phyloP scores from a whole-genome alignment of 2,329 filamentous ascomycete species.

The Arthroderma sp. region DNA sequence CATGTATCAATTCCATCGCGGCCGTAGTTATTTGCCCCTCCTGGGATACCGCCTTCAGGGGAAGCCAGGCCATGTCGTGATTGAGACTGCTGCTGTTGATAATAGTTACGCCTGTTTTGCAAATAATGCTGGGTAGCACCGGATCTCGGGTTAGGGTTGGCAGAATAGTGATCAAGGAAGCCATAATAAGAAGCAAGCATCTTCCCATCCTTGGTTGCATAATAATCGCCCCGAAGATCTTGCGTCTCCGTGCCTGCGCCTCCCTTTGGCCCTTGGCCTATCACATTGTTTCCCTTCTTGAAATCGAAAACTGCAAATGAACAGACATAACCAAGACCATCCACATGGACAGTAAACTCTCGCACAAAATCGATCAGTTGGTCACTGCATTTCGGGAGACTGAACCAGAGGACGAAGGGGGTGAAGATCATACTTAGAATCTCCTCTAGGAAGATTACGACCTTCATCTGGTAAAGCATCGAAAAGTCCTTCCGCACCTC shows the following conservation, averaged over 20 bases:
- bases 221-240: conserved; percentile 84
- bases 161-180: conserved; percentile 83
- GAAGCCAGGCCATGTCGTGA: conserved; percentile 60
- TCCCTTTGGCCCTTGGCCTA: conserved; percentile 26
- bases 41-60: conserved; percentile 31
- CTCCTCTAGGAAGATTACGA: conserved; percentile 85
- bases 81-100: conserved; percentile 49
- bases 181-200: conserved; percentile 96
- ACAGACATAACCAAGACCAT: conserved; percentile 89
- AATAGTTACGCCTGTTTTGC: conserved; percentile 28
- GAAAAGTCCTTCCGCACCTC: conserved; percentile 88
- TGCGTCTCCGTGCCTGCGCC: conserved; percentile 24
- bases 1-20: conserved; percentile 9
- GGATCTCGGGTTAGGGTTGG: conserved; percentile 59
- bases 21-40: not conserved
- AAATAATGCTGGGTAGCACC: conserved; percentile 50
- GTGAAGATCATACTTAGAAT: conserved; percentile 85
- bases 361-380: conserved; percentile 95
- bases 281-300: conserved; percentile 59
- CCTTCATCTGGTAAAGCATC: conserved; percentile 78
- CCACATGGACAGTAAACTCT: conserved; percentile 93
- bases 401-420: conserved; percentile 76
- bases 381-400: conserved; percentile 76
- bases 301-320: conserved; percentile 97
- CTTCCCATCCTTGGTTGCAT: conserved; percentile 88